These are phyloP conservation scores for Stevia rebaudiana DNA, from an alignment of 140 eudicot genomes.

Conservation along the genomic window DNA sequence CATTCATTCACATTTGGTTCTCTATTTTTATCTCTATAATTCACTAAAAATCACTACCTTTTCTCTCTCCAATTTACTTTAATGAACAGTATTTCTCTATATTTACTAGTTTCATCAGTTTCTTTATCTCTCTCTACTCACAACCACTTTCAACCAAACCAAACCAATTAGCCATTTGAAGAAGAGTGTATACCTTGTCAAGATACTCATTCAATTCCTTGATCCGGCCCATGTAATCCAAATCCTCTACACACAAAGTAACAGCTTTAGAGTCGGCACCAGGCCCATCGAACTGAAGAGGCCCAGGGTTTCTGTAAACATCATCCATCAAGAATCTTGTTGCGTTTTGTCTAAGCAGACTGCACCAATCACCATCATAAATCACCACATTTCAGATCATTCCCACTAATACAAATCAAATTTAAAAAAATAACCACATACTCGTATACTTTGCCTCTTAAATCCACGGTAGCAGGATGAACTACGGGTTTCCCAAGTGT, in stretches of 20 bases:
- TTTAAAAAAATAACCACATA: constrained; percentile 29
- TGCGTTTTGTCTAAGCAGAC: constrained; percentile 78
- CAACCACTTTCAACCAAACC: too few relatives aligned
- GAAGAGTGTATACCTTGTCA: constrained; percentile 55
- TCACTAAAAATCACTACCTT: too few relatives aligned
- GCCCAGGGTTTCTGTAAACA: constrained; percentile 95
- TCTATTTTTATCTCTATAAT: too few relatives aligned
- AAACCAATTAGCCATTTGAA: neutral
- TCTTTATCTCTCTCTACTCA: too few relatives aligned
- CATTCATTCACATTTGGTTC: too few relatives aligned
- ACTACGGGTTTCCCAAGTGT: constrained; percentile 73
- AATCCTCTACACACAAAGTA: constrained; percentile 82
- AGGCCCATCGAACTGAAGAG: constrained; percentile 94
- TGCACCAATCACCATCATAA: constrained; percentile 32
- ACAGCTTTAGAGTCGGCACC: constrained; percentile 94
- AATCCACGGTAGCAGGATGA: constrained; percentile 87
- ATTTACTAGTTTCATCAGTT: too few relatives aligned
- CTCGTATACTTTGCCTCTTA: constrained; percentile 89
- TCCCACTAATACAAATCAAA: neutral
- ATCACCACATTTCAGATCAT: constrained; percentile 8
- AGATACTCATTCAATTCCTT: constrained; percentile 76
- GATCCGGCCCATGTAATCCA: constrained; percentile 97
- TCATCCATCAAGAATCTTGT: constrained; percentile 79
- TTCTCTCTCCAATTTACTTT: too few relatives aligned
- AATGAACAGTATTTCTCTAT: too few relatives aligned